A percentile compares a stretch with the other conserved stretches of the same genome.
These are phyloP conservation scores for Aureobasidium subglaciale DNA, from an alignment of 2,329 filamentous ascomycete genomes.

Conservation along the genomic window DNA sequence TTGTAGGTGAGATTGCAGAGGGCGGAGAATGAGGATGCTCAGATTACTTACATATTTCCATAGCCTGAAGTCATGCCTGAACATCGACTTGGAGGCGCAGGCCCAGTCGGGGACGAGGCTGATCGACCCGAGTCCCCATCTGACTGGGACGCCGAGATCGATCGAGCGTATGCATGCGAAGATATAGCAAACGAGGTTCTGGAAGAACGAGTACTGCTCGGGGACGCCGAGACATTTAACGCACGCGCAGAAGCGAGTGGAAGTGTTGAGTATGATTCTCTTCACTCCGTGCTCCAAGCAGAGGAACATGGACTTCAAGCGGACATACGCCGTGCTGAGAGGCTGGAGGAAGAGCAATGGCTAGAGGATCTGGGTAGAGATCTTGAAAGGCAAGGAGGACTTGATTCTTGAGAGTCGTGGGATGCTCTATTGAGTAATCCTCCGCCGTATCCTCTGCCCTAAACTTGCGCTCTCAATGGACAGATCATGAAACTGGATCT, in stretches of 20 bases:
- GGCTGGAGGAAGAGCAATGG: not conserved
- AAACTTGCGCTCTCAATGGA: too few relatives aligned
- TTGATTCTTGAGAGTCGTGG: not conserved
- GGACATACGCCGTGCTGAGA: not conserved
- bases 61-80: too few relatives aligned
- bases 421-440: not conserved
- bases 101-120: too few relatives aligned
- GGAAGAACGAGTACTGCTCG: not conserved
- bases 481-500: too few relatives aligned
- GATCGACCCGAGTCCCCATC: too few relatives aligned
- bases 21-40: not conserved
- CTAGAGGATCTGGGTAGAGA: not conserved
- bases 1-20: not conserved
- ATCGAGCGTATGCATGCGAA: not conserved
- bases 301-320: not conserved
- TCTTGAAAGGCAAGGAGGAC: not conserved
- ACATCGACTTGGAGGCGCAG: too few relatives aligned
- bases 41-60: too few relatives aligned
- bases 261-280: not conserved
- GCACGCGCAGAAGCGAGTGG: not conserved
- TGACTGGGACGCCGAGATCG: not conserved
- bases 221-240: not conserved
- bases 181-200: not conserved
- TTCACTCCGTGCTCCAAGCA: not conserved
- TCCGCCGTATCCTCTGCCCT: too few relatives aligned